phyloP scores from a whole-genome alignment of 345 rosid genomes.

The Boechera stricta region DNA sequence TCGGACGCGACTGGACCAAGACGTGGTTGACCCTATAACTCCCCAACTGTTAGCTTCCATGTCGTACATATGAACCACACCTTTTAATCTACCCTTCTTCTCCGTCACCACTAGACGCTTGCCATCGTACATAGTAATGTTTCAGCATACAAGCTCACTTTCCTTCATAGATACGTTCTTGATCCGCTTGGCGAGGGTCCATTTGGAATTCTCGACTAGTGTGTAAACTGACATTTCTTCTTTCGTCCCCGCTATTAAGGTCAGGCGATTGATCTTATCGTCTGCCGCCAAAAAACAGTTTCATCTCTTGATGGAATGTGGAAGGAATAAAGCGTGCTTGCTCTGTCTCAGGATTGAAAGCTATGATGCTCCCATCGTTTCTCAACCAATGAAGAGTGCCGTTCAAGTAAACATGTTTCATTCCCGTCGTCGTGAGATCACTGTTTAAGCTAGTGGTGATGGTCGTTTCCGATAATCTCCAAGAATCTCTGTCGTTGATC shows the following conservation, averaged over 20 bases:
- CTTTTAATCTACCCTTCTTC: neutral
- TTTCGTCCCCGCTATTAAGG: neutral
- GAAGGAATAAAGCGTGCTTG: neutral
- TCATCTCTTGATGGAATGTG: neutral
- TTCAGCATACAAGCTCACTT: neutral
- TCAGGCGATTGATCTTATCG: neutral
- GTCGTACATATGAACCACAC: neutral
- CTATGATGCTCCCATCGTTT: conserved; percentile 25
- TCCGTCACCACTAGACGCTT: conserved; percentile 8
- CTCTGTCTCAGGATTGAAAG: conserved; percentile 14
- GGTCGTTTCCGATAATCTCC: neutral
- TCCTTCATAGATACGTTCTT: neutral
- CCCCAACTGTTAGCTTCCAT: neutral
- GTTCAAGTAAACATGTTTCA: conserved; percentile 21
- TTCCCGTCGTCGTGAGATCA: neutral
- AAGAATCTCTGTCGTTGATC: neutral
- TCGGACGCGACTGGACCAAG: neutral
- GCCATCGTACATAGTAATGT: neutral
- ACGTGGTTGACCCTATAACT: neutral
- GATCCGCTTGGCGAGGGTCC: neutral
- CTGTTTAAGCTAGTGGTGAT: neutral
- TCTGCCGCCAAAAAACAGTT: neutral
- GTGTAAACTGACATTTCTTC: neutral
- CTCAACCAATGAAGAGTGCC: conserved; percentile 25
- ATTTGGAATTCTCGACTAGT: neutral